Base-by-base conservation (phyloP, 331 rosid genomes). In the Quercus phellos region DNA sequence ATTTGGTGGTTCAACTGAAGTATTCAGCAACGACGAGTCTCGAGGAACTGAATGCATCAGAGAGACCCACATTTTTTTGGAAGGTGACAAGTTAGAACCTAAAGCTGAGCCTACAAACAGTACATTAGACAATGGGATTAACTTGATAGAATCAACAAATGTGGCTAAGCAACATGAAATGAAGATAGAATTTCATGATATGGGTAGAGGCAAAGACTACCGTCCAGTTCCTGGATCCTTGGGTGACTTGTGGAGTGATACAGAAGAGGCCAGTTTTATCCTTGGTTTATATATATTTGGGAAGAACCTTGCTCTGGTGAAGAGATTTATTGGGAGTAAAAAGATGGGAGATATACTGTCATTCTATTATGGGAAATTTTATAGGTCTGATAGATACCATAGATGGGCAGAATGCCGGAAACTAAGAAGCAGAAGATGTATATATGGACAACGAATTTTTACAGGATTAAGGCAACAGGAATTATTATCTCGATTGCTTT, bases 261-360 rank as follows among this genome's bases (percentile, higher is more conserved):
- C 71, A 54, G 99, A 94, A 84, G 91, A 90, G 87, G 87, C 85
- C 27, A 55, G 91, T 83, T 90, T 94, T 66, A 83, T 88, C 85
- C 97, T 94, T 67, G 92, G 96, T 54, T 82, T 94, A 77, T 92
- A 90, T 82, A 84, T 94, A 77, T 94, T 90, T 73, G 98, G 96
- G 74, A 94, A 92, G 88, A 88, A 88, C 86, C 91, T 94, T 70
- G 87, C 79, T 77, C 90, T 79, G 79, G 96, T 94, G 86, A 85
- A 84, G 84, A 88, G 77, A 77, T 86, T 94, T 72, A 32, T 89
- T 19, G 94, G 91, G 74, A 82, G 56, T 69, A 94, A 90, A 85
- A 81, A 77, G 70, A 87, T 91, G 97, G 89, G 91, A 29, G 94
- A 90, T 84, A 68, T 90, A 73, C 76, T 94, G 72, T 91, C 92